Conservation (phyloP, 441 rosid species). For the Monsonia emarginata region DNA sequence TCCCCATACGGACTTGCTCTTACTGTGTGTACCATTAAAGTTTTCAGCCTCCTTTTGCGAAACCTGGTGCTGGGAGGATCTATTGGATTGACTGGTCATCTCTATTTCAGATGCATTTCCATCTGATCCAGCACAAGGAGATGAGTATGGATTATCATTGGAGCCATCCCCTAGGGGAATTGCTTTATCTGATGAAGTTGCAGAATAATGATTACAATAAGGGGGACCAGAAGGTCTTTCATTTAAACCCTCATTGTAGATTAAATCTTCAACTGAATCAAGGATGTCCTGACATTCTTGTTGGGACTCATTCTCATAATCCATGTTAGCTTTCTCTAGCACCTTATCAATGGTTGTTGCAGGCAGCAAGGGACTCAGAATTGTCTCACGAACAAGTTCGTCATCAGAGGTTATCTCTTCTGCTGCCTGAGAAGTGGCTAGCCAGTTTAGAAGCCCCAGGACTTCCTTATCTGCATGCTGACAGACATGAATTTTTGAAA, state of each 20-base stretch:
- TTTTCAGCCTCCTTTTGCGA: slow-evolving; percentile 22
- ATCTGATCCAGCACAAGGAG: slow-evolving; percentile 28
- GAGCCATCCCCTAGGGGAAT: slow-evolving; percentile 43
- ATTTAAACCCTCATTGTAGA: slow-evolving; percentile 34
- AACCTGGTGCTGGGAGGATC: slow-evolving; percentile 21
- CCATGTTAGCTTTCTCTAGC: slow-evolving; percentile 71
- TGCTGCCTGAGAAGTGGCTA: slow-evolving; percentile 80
- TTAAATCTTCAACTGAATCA: slow-evolving; percentile 62
- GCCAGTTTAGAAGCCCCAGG: slow-evolving; percentile 76
- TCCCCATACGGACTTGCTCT: slow-evolving; percentile 53
- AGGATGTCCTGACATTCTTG: slow-evolving; percentile 95
- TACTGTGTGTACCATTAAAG: slow-evolving; percentile 28
- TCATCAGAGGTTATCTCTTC: slow-evolving; percentile 95
- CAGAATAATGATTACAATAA: slow-evolving; percentile 20
- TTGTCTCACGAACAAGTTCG: slow-evolving; percentile 72
- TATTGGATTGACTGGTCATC: slow-evolving; percentile 32
- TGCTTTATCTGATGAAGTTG: slow-evolving; percentile 31
- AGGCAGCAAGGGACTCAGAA: slow-evolving; percentile 73
- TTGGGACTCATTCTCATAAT: slow-evolving; percentile 76
- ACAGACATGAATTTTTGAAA: slow-evolving; percentile 14
- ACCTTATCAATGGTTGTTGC: slow-evolving; percentile 52
- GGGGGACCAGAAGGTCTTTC: slow-evolving; percentile 27
- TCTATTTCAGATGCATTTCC: slow-evolving; percentile 34
- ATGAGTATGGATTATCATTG: slow-evolving; percentile 29
- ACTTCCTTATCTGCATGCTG: slow-evolving; percentile 68